Evolutionary conservation across 441 rosid species (phyloP).

Genomic region (Populus trichocarpa): DNA sequence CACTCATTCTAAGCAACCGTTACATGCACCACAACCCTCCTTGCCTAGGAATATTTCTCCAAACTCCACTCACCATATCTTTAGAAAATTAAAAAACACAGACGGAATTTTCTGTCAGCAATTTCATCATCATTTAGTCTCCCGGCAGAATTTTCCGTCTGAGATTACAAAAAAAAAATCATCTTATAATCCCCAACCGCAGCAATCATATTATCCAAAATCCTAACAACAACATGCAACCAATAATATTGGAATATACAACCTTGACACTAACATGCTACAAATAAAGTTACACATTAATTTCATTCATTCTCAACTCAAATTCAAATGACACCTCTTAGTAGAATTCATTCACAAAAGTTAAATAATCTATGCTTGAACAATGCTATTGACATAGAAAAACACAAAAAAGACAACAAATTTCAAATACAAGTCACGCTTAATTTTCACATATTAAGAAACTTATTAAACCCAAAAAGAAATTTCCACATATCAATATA

Average conservation of each 20-base stretch:
- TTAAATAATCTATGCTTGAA: not conserved
- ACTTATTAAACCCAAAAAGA: not conserved
- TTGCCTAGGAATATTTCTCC: too few species aligned
- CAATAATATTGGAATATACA: not conserved
- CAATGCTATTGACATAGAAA: not conserved
- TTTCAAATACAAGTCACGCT: not conserved
- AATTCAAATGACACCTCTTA: too few species aligned
- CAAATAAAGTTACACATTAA: not conserved
- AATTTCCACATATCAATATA: too few species aligned
- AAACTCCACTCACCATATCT: too few species aligned
- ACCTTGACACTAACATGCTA: not conserved
- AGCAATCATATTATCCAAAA: not conserved
- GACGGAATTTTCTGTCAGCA: not conserved
- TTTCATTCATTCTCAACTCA: not conserved
- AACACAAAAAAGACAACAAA: too few species aligned
- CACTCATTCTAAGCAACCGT: too few species aligned
- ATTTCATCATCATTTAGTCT: not conserved
- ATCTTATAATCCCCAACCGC: not conserved
- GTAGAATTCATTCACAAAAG: too few species aligned
- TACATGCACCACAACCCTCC: too few species aligned
- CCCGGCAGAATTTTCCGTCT: too few species aligned
- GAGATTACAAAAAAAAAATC: too few species aligned
- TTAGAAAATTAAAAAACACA: too few species aligned
- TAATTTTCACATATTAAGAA: too few species aligned
- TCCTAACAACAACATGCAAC: not conserved